Evolutionary conservation across 2,329 filamentous ascomycete species (phyloP), one percentile per base, ranked within the genome.

Genomic region (Pseudogymnoascus destructans): DNA sequence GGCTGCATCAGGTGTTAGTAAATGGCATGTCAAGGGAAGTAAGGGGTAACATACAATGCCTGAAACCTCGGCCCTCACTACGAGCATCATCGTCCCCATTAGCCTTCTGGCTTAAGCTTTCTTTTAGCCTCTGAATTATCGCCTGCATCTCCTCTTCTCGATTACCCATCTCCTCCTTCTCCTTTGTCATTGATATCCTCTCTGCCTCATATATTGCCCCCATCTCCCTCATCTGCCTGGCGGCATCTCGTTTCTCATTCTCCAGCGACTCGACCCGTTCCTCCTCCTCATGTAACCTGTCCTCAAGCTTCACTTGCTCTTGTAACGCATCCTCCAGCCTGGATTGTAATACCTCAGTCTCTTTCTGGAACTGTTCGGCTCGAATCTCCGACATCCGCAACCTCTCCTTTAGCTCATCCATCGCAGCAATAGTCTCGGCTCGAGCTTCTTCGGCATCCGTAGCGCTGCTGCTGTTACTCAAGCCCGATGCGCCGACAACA

Each of bases 161-260:
- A 65, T 85, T 86, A 58, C 80, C 77, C 72, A 91, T 86, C 65
- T 95, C 89, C 64, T 96, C 91, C 74, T 95, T 93, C 71, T 97
- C 92, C 72, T 91, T 89, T 68, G 89, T 83, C 73, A 92, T 87
- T 58, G 88, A 83, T 67, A 85, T 88, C 62, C 89, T 82, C 73
- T 98, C 93, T 46, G 87, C 84, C 71, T 97, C 92, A 70, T 95
- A 95, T 63, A 95, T 91, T 63, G 85, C 84, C 72, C 96, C 91
- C 74, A 96, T 84, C 70, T 98, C 93, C 63, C 92, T 83, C 68
- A 89, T 87, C 71, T 95, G 86, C 63, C 90, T 82, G 27, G 85
- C 81, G 58, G 85, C 79, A 65, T 97, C 91, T 65, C 88, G 82
- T 73, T 93, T 91, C 67, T 95, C 89, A 66, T 88, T 90, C 67